A percentile compares a stretch with the other conserved stretches of the same genome.
Conservation (phyloP, 331 rosid genomes). For the Malus hybrid region DNA sequence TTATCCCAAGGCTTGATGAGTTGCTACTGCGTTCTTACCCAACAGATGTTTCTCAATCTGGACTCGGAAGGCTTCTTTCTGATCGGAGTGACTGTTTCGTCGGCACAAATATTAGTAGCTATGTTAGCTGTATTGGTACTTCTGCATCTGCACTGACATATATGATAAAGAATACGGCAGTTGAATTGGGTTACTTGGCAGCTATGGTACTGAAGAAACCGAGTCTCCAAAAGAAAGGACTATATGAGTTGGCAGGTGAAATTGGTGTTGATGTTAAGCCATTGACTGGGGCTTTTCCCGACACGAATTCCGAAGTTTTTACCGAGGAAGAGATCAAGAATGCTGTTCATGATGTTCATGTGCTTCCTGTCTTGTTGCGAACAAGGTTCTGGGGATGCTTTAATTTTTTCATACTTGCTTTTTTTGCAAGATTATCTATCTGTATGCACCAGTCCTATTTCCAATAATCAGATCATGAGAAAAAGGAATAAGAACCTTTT, state of each 20-base stretch:
- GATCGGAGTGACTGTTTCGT: background rate
- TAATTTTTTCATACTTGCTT: background rate
- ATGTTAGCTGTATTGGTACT: background rate
- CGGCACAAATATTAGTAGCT: background rate
- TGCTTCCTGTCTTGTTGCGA: background rate
- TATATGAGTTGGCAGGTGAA: constrained; percentile 8
- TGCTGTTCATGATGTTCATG: background rate
- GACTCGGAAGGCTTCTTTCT: background rate
- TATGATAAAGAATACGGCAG: background rate
- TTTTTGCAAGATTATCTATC: background rate
- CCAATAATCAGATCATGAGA: background rate
- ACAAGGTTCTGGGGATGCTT: background rate
- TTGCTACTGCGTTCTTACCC: too few relatives aligned
- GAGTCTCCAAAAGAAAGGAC: background rate
- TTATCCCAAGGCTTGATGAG: background rate
- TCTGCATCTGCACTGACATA: background rate
- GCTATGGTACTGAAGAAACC: too few relatives aligned
- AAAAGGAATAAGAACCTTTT: background rate
- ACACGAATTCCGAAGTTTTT: background rate
- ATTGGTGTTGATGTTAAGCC: background rate
- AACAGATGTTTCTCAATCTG: background rate
- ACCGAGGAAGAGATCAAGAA: background rate
- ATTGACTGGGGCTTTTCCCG: background rate
- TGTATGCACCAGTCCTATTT: background rate
- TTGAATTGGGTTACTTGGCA: too few relatives aligned